phyloP scores from a whole-genome alignment of 352 stramenopile species.

The Phytophthora podocarpi region DNA sequence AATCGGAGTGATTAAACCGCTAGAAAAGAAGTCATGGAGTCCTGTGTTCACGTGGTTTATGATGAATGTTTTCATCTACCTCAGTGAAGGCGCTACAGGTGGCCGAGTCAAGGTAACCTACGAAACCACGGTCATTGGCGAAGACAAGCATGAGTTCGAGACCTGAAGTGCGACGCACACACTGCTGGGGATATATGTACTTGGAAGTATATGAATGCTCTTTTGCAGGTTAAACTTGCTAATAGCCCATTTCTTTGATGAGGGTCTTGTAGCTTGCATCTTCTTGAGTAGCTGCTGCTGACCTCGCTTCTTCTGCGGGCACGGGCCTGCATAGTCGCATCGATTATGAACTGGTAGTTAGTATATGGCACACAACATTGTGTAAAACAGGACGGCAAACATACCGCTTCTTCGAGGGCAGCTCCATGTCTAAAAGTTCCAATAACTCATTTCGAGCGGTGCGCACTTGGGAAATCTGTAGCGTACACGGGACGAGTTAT shows the following conservation, averaged over 20 bases:
- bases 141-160: conserved; percentile 34
- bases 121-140: conserved; percentile 42
- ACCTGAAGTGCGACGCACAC: conserved; percentile 7
- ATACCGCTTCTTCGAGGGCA: conserved; percentile 64
- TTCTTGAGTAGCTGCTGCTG: conserved; percentile 9
- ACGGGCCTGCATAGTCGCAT: background rate
- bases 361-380: too few relatives aligned
- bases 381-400: conserved; percentile 13
- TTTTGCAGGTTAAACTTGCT: conserved; percentile 16
- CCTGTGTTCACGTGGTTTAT: conserved; percentile 79
- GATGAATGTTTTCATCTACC: conserved; percentile 83
- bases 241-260: conserved; percentile 84
- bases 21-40: conserved; percentile 66
- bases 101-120: conserved; percentile 73
- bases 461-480: conserved; percentile 57
- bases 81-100: conserved; percentile 76
- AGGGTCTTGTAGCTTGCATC: conserved; percentile 58
- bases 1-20: conserved; percentile 51
- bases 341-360: too few relatives aligned
- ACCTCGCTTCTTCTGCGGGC: background rate
- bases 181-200: conserved; percentile 11
- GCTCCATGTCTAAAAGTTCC: conserved; percentile 65
- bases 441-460: conserved; percentile 65
- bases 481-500: background rate
- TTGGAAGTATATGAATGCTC: conserved; percentile 8